phyloP scores from a whole-genome alignment of 352 stramenopile species.

The Phytopythium chamaehyphon region DNA sequence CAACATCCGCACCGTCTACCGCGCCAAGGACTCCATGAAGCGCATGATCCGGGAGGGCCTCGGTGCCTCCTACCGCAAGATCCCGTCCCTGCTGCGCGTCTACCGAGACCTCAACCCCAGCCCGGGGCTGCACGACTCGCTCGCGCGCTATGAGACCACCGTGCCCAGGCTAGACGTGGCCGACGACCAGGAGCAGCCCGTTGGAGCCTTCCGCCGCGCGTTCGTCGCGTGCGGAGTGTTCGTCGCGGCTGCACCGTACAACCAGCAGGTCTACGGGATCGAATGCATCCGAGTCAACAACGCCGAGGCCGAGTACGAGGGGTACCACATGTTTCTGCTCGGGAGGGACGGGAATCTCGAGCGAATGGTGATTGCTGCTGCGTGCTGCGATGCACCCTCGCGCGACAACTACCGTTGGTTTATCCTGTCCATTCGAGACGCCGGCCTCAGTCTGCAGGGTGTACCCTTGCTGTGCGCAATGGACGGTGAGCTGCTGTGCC shows the following conservation, averaged over 20 bases:
- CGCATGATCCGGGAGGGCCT: constrained; percentile 24
- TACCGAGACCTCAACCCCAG: constrained; percentile 36
- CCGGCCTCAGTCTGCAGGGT: constrained; percentile 35
- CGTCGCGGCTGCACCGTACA: constrained; percentile 25
- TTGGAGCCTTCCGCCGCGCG: constrained; percentile 31
- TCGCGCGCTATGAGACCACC: constrained; percentile 15
- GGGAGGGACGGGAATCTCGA: constrained; percentile 51
- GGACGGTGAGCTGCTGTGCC: constrained; percentile 23
- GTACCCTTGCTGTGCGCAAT: constrained; percentile 41
- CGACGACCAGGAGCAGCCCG: constrained; percentile 9
- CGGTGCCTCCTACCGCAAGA: constrained; percentile 30
- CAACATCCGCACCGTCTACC: constrained; percentile 55
- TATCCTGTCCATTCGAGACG: constrained; percentile 32
- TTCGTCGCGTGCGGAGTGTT: constrained; percentile 52
- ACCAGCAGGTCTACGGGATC: constrained; percentile 55
- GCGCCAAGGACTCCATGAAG: constrained; percentile 45
- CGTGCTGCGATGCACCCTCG: constrained; percentile 27
- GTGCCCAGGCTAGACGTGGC: constrained; percentile 1
- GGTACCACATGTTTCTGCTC: constrained; percentile 40
- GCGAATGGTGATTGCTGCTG: constrained; percentile 36
- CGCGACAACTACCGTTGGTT: constrained; percentile 54
- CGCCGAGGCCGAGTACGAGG: constrained; percentile 29
- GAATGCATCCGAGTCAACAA: constrained; percentile 29
- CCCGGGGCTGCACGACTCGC: constrained; percentile 7
- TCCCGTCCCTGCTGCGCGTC: constrained; percentile 32